phyloP scores from a whole-genome alignment of 257 asterid species.

The Salvia splendens region DNA sequence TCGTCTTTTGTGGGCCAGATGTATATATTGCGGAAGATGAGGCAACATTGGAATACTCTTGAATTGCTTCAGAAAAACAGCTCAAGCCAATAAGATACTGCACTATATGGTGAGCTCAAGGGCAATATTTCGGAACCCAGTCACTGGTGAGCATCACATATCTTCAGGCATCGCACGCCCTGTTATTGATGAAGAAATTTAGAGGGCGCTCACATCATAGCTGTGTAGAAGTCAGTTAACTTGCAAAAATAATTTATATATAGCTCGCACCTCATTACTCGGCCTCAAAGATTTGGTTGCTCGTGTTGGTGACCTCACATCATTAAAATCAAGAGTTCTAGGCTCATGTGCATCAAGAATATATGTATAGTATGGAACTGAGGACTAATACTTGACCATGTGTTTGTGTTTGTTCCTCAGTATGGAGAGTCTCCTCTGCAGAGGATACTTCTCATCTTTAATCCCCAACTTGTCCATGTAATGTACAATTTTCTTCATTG shows the following conservation, averaged over 20 bases:
- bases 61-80: too few relatives aligned
- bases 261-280: slow-evolving; percentile 23
- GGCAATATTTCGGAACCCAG: too few relatives aligned
- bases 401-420: slow-evolving; percentile 60
- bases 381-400: slow-evolving; percentile 40
- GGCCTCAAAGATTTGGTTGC: slow-evolving; percentile 11
- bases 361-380: slow-evolving; percentile 10
- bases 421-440: slow-evolving; percentile 62
- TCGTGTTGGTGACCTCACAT: slow-evolving; percentile 22
- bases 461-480: slow-evolving; percentile 67
- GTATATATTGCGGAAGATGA: too few relatives aligned
- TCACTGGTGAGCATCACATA: background rate
- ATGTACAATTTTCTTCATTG: slow-evolving; percentile 69
- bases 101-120: too few relatives aligned
- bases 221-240: background rate
- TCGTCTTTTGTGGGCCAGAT: too few relatives aligned
- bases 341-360: background rate
- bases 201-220: background rate
- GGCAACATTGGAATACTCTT: too few relatives aligned
- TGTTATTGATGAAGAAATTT: background rate
- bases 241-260: background rate
- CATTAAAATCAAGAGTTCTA: slow-evolving; percentile 1
- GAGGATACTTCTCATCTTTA: slow-evolving; percentile 66
- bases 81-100: too few relatives aligned
- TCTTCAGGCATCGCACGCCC: background rate